phyloP scores from a whole-genome alignment of 2,329 filamentous ascomycete species.

The Fusarium anguioides region DNA sequence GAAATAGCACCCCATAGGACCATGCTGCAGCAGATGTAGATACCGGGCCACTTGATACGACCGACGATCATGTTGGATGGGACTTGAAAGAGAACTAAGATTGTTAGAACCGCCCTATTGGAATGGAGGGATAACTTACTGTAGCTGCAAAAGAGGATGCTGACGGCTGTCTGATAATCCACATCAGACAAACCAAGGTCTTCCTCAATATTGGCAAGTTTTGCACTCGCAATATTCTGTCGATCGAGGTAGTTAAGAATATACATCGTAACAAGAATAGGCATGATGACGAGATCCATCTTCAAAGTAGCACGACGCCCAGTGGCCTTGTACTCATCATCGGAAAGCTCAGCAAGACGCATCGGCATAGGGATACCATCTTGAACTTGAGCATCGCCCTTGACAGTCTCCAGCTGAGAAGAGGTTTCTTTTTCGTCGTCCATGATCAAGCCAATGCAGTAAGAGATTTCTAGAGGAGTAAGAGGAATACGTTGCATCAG shows the following conservation, averaged over 20 bases:
- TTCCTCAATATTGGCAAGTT: constrained; percentile 1
- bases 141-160: constrained; percentile 5
- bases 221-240: constrained; percentile 1
- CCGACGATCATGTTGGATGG: constrained; percentile 14
- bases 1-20: constrained; percentile 3
- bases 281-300: constrained; percentile 46
- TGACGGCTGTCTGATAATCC: background rate
- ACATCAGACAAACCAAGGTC: background rate
- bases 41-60: background rate
- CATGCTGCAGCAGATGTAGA: constrained; percentile 5
- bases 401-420: background rate
- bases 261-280: background rate
- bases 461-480: background rate
- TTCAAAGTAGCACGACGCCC: constrained; percentile 36
- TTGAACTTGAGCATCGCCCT: background rate
- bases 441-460: background rate
- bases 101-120: background rate
- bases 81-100: constrained; percentile 39
- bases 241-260: constrained; percentile 4
- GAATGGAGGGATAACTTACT: background rate
- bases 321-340: constrained; percentile 2
- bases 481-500: background rate
- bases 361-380: background rate
- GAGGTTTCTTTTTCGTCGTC: background rate
- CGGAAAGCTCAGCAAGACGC: constrained; percentile 2